A percentile compares a stretch with the other conserved stretches of the same genome.
These are phyloP conservation scores for Ustilaginoidea virens DNA, from an alignment of 2,329 filamentous ascomycete genomes.

Conservation along the genomic window DNA sequence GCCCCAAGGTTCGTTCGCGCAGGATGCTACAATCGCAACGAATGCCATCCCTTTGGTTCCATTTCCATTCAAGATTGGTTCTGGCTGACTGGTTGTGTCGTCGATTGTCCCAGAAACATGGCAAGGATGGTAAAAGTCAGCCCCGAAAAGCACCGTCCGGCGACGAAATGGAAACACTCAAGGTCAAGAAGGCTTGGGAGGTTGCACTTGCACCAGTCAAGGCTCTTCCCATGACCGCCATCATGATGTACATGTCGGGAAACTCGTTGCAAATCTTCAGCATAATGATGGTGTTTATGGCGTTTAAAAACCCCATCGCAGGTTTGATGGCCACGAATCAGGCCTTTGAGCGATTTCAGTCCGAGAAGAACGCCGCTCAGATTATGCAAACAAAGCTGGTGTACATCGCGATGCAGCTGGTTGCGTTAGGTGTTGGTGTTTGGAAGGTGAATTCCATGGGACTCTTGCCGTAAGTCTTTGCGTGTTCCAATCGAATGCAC, in stretches of 20 bases:
- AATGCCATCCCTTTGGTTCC: too few species aligned
- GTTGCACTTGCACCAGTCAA: slow-evolving; percentile 87
- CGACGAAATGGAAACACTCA: slow-evolving; percentile 86
- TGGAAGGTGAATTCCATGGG: slow-evolving; percentile 99
- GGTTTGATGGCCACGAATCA: slow-evolving; percentile 70
- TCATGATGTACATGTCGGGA: slow-evolving; percentile 99
- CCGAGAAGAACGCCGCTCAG: slow-evolving; percentile 56
- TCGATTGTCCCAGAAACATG: slow-evolving; percentile 30
- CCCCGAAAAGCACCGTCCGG: slow-evolving; percentile 53
- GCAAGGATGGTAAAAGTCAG: slow-evolving; percentile 32
- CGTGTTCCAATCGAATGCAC: not conserved
- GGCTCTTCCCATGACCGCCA: slow-evolving; percentile 89
- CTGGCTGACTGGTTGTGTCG: too few species aligned
- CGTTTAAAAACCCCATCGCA: slow-evolving; percentile 90
- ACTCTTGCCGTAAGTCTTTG: slow-evolving; percentile 58
- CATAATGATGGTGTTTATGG: slow-evolving; percentile 99
- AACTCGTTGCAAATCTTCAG: slow-evolving; percentile 97
- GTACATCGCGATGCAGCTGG: slow-evolving; percentile 74
- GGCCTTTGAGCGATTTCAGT: slow-evolving; percentile 85
- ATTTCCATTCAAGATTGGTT: too few species aligned
- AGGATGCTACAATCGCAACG: too few species aligned
- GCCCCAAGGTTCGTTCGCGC: slow-evolving; percentile 40
- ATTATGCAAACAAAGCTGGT: slow-evolving; percentile 74
- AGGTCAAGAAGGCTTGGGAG: slow-evolving; percentile 98
- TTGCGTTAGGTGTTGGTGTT: slow-evolving; percentile 70